Evolutionary conservation across 306 rosid genomes (phyloP).

Genomic region (Morella rubra): DNA sequence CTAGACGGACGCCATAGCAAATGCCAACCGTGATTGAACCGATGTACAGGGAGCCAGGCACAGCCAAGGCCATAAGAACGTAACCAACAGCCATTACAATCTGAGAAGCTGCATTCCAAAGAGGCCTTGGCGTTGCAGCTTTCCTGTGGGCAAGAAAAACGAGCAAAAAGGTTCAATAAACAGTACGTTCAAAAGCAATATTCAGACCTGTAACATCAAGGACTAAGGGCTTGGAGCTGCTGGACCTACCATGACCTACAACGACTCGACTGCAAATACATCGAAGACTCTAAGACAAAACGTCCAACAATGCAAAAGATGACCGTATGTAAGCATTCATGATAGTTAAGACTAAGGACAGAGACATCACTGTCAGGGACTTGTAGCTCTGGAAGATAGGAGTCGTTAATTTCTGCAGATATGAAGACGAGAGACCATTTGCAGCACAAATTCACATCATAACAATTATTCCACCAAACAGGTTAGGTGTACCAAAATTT

Average conservation of each 20-base stretch:
- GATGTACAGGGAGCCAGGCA: conserved; percentile 81
- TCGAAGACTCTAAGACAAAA: neutral
- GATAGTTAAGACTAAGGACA: neutral
- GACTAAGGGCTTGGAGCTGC: too few relatives aligned
- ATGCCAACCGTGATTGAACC: conserved; percentile 73
- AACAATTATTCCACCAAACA: neutral
- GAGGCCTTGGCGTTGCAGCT: conserved; percentile 77
- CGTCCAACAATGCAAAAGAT: neutral
- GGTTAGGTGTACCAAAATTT: neutral
- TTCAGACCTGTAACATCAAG: neutral
- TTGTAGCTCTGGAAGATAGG: neutral
- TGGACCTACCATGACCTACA: neutral
- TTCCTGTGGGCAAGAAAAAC: conserved; percentile 30
- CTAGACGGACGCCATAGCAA: conserved; percentile 78
- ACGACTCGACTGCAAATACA: neutral
- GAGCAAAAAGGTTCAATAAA: neutral
- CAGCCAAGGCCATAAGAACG: conserved; percentile 63
- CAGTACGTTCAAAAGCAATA: neutral
- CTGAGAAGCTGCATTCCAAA: conserved; percentile 72
- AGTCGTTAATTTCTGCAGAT: neutral
- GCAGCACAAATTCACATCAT: neutral
- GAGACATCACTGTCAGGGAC: neutral
- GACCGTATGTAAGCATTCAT: neutral
- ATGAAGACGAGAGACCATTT: neutral
- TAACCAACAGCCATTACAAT: conserved; percentile 84